A percentile compares a stretch with the other conserved stretches of the same genome.
Conservation (phyloP, 2,329 filamentous ascomycete genomes). For the Epichloe typhina region DNA sequence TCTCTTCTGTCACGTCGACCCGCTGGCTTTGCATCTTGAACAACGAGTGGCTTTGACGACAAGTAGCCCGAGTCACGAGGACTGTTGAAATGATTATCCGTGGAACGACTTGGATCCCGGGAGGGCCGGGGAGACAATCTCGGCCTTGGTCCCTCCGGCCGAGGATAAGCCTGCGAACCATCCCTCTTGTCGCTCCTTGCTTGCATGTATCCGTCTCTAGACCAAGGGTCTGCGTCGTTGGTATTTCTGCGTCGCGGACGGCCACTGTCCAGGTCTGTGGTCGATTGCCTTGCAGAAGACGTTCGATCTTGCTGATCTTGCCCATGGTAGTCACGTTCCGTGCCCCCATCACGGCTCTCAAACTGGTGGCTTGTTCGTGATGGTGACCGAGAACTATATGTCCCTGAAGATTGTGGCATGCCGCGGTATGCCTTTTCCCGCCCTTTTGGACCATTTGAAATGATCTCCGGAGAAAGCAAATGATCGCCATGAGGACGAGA, state of each 20-base stretch:
- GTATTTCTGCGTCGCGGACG: conserved; percentile 17
- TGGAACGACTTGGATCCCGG: conserved; percentile 23
- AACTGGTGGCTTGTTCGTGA: conserved; percentile 17
- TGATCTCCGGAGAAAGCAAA: conserved; percentile 28
- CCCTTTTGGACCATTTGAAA: conserved; percentile 26
- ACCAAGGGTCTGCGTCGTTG: conserved; percentile 19
- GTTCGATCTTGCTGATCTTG: conserved; percentile 16
- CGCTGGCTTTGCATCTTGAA: conserved; percentile 20
- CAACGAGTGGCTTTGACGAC: conserved; percentile 21
- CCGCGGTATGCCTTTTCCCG: conserved; percentile 30
- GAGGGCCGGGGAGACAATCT: conserved; percentile 10
- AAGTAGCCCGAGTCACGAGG: conserved; percentile 16
- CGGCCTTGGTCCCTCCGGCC: conserved; percentile 12
- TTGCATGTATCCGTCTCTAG: conserved; percentile 12
- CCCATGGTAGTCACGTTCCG: conserved; percentile 12
- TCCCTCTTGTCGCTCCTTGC: conserved; percentile 17
- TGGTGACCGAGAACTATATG: conserved; percentile 23
- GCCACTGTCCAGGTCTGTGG: conserved; percentile 14
- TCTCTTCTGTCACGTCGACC: conserved; percentile 11
- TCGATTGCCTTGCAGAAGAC: conserved; percentile 15
- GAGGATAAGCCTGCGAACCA: conserved; percentile 16
- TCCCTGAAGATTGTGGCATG: conserved; percentile 6
- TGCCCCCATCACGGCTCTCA: conserved; percentile 15
- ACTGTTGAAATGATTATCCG: conserved; percentile 24
- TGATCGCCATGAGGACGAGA: conserved; percentile 19